Evolutionary conservation across 441 rosid genomes (phyloP).

Genomic region (Metrosideros polymorpha): DNA sequence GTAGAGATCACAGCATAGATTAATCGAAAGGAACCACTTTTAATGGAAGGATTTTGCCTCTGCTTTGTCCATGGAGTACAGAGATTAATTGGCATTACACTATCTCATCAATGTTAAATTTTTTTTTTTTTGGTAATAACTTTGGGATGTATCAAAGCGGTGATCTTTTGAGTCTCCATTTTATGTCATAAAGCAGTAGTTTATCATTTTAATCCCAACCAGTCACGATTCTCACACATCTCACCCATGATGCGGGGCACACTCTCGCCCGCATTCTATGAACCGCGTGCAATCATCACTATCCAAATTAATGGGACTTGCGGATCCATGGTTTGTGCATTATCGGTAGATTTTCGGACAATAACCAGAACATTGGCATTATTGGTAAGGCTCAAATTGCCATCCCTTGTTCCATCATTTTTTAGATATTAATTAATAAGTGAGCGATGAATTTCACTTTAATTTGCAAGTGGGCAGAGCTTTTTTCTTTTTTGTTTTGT

Average conservation of each 20-base stretch:
- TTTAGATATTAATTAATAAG: background rate
- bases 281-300: no score
- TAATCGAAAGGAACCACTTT: fast-evolving
- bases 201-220: background rate
- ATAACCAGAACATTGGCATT: background rate
- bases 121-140: background rate
- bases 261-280: background rate
- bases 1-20: no score
- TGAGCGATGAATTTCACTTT: background rate
- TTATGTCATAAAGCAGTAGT: no score
- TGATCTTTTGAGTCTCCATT: no score
- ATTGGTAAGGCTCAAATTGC: background rate
- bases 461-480: background rate
- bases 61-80: background rate
- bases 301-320: no score
- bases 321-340: background rate
- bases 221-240: background rate
- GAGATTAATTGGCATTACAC: background rate
- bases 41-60: background rate
- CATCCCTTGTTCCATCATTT: background rate
- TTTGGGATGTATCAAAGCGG: no score
- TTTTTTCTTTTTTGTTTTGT: background rate
- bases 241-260: background rate
- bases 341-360: background rate
- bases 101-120: background rate